Percentiles rank a stretch among this genome's conserved stretches.
phyloP scores from a whole-genome alignment of 2,329 filamentous ascomycete species.

The Aureobasidium namibiae region DNA sequence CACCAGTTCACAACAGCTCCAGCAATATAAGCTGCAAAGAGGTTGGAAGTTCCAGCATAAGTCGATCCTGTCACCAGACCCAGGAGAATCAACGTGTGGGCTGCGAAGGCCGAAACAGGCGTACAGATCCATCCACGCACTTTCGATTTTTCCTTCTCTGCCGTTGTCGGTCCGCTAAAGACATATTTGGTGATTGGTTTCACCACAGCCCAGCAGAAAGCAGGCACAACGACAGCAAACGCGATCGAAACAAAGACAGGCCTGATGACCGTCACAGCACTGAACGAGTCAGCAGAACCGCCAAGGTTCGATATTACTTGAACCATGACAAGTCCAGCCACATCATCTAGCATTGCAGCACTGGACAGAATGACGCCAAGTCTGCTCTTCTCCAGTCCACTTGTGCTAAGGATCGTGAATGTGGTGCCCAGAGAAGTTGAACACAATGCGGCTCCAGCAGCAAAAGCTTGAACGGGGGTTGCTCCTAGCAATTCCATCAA shows the following conservation, averaged over 20 bases:
- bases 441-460: slow-evolving; percentile 64
- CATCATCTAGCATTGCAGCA: slow-evolving; percentile 76
- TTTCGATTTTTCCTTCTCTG: neutral
- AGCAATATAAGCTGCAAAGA: slow-evolving; percentile 54
- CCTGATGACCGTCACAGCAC: slow-evolving; percentile 37
- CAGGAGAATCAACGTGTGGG: slow-evolving; percentile 45
- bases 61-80: slow-evolving; percentile 42
- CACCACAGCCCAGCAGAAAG: slow-evolving; percentile 39
- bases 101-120: neutral
- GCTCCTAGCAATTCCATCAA: slow-evolving; percentile 45
- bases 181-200: slow-evolving; percentile 31
- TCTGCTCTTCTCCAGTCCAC: slow-evolving; percentile 45
- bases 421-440: slow-evolving; percentile 69
- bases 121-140: neutral
- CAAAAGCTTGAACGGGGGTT: slow-evolving; percentile 55
- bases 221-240: slow-evolving; percentile 42
- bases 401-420: slow-evolving; percentile 56
- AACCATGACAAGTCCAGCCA: slow-evolving; percentile 69
- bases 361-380: slow-evolving; percentile 57
- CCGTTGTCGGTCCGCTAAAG: neutral
- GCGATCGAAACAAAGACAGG: slow-evolving; percentile 45
- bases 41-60: slow-evolving; percentile 54
- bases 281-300: slow-evolving; percentile 26
- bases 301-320: slow-evolving; percentile 64
- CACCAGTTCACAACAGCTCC: slow-evolving; percentile 54